Percentiles rank a stretch among this genome's conserved stretches.
Conservation (phyloP, 2,329 filamentous ascomycete genomes). For the Chaetomiaceae sp. region DNA sequence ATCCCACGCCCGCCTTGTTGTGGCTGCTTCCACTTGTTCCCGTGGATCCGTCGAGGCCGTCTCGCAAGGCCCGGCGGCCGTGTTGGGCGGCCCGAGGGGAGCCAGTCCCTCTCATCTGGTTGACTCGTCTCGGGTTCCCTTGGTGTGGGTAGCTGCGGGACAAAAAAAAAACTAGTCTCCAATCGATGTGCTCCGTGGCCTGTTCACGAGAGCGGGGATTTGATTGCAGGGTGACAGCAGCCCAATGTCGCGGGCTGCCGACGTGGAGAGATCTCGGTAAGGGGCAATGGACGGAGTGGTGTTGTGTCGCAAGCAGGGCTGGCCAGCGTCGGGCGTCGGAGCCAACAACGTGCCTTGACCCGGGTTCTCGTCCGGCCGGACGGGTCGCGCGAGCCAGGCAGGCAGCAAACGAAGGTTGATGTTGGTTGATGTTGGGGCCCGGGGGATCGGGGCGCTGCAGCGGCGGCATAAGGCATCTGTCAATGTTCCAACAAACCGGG, state of each 20-base stretch:
- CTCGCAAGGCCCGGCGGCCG: constrained; percentile 9
- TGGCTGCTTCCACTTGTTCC: background rate
- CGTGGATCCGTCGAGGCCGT: constrained; percentile 4
- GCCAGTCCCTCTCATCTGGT: constrained; percentile 8
- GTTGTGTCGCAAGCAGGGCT: constrained; percentile 5
- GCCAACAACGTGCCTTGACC: constrained; percentile 13
- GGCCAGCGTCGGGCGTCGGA: constrained; percentile 9
- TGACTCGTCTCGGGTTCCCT: constrained; percentile 4
- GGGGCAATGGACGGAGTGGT: background rate
- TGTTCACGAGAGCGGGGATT: background rate
- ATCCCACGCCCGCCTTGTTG: background rate
- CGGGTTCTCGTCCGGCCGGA: constrained; percentile 16
- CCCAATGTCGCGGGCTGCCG: constrained; percentile 3
- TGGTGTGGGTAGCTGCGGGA: too few relatives aligned
- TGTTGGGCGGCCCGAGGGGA: constrained; percentile 12
- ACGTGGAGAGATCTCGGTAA: background rate
- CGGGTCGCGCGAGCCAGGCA: constrained; percentile 14
- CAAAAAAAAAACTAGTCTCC: too few relatives aligned
- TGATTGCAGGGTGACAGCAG: constrained; percentile 17
- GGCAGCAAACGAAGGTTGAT: too few relatives aligned
- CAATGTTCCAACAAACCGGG: constrained; percentile 9
- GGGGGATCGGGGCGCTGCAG: constrained; percentile 9
- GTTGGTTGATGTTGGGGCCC: constrained; percentile 1
- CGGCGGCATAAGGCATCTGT: background rate
- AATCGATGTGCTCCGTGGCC: background rate